Percentiles rank a stretch among this genome's conserved stretches.
These are phyloP conservation scores for Phytopythium kandeliae DNA, from an alignment of 352 stramenopile genomes.

Conservation along the genomic window DNA sequence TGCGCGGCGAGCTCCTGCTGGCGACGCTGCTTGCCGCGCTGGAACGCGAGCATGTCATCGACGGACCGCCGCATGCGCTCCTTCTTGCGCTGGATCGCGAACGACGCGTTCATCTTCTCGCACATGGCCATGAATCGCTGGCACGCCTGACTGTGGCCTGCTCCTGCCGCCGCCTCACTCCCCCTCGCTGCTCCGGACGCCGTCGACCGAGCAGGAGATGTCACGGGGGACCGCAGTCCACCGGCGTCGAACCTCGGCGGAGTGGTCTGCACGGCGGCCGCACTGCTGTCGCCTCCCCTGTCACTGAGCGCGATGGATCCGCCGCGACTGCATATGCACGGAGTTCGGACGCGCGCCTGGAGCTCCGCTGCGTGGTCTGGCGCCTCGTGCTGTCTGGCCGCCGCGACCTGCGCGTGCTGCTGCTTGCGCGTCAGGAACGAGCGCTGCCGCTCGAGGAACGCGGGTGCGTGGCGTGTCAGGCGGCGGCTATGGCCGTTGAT, in stretches of 20 bases:
- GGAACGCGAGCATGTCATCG: slow-evolving; percentile 46
- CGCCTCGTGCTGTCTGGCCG: slow-evolving; percentile 11
- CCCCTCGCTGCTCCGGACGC: background rate
- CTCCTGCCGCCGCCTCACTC: background rate
- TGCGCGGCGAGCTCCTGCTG: slow-evolving; percentile 27
- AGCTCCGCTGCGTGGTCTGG: slow-evolving; percentile 21
- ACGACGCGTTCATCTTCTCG: slow-evolving; percentile 39
- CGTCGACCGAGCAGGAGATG: background rate
- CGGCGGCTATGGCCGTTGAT: slow-evolving; percentile 35
- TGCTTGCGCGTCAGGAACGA: slow-evolving; percentile 21
- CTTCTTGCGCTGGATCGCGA: slow-evolving; percentile 37
- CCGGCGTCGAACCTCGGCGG: slow-evolving; percentile 10
- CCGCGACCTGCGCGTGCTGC: slow-evolving; percentile 20
- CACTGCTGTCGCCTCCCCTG: slow-evolving; percentile 1
- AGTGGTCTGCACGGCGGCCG: slow-evolving; percentile 5
- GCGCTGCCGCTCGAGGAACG: slow-evolving; percentile 32
- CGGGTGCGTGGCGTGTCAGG: slow-evolving; percentile 27
- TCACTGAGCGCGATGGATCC: slow-evolving; percentile 10
- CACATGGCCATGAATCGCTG: slow-evolving; percentile 51
- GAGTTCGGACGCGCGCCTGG: slow-evolving; percentile 29
- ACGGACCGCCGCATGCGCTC: slow-evolving; percentile 40
- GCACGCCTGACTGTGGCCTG: slow-evolving; percentile 30
- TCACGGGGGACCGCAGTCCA: slow-evolving; percentile 3
- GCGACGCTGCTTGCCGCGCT: slow-evolving; percentile 34
- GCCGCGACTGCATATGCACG: slow-evolving; percentile 35